Evolutionary conservation across 1,284 basidiomycete species (phyloP).

Genomic region (Erythrobasidium hasegawianum): DNA sequence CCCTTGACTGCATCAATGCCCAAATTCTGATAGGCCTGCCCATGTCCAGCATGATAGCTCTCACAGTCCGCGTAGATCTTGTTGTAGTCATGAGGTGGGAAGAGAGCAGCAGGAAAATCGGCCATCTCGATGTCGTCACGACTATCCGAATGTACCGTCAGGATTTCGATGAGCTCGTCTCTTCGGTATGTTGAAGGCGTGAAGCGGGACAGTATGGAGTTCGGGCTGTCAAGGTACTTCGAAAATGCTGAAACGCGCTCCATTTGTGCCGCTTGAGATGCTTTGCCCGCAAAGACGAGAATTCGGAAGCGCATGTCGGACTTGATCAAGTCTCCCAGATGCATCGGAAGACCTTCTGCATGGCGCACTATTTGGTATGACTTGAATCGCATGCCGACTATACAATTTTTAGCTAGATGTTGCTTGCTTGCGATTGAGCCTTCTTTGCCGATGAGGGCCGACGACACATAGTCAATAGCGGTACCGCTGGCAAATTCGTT

Average conservation of each 20-base stretch:
- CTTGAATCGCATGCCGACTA: slow-evolving; percentile 43
- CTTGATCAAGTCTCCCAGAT: slow-evolving; percentile 3
- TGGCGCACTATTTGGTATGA: slow-evolving; percentile 40
- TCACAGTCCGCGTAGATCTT: slow-evolving; percentile 7
- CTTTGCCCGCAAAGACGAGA: slow-evolving; percentile 43
- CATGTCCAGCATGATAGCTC: slow-evolving; percentile 41
- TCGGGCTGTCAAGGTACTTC: slow-evolving; percentile 37
- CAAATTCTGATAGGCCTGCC: slow-evolving; percentile 47
- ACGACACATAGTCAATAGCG: slow-evolving; percentile 44
- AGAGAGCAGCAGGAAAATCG: slow-evolving; percentile 5
- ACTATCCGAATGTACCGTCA: slow-evolving; percentile 35
- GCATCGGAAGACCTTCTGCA: slow-evolving; percentile 13
- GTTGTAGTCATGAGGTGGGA: slow-evolving; percentile 10
- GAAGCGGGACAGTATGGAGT: slow-evolving; percentile 44
- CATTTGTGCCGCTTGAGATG: slow-evolving; percentile 36
- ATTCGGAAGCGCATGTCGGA: slow-evolving; percentile 36
- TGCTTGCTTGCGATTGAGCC: slow-evolving; percentile 21
- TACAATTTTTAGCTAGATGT: slow-evolving; percentile 40
- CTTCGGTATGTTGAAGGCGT: slow-evolving; percentile 39
- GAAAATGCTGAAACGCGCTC: slow-evolving; percentile 34
- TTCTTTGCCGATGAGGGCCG: slow-evolving; percentile 36
- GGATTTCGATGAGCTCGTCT: slow-evolving; percentile 39
- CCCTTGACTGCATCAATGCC: slow-evolving; percentile 48
- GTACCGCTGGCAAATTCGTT: slow-evolving; percentile 43
- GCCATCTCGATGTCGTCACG: slow-evolving; percentile 8